These are phyloP conservation scores for Malassezia brasiliensis DNA, from an alignment of 1,284 basidiomycete species.

Conservation along the genomic window DNA sequence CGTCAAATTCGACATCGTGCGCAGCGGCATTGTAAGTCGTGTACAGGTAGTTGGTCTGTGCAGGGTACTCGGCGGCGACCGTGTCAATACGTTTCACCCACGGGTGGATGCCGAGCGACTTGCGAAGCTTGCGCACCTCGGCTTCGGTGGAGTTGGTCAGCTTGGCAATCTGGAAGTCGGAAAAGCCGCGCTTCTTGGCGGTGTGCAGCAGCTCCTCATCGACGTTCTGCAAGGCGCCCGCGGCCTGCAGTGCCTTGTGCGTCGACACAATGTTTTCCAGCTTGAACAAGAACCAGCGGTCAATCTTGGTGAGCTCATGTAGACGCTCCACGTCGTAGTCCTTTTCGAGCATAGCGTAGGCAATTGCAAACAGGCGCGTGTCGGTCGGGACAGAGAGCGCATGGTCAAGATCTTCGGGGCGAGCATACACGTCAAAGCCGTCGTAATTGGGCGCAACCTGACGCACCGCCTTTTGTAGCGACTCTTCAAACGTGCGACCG, in stretches of 20 bases:
- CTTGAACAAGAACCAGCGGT: constrained; percentile 96
- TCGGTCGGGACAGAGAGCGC: constrained; percentile 69
- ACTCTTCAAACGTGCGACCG: constrained; percentile 96
- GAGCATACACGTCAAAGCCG: constrained; percentile 61
- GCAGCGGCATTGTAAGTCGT: constrained; percentile 96
- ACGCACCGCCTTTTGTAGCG: constrained; percentile 93
- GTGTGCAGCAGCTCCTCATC: constrained; percentile 43
- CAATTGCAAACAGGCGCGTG: constrained; percentile 89
- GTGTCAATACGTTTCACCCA: constrained; percentile 99
- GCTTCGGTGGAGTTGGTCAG: constrained; percentile 61
- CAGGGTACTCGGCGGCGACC: constrained; percentile 95
- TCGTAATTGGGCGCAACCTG: constrained; percentile 80
- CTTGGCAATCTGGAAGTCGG: constrained; percentile 81
- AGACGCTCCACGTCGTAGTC: constrained; percentile 79
- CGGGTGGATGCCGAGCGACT: constrained; percentile 76
- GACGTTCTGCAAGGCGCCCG: constrained; percentile 57
- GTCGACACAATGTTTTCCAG: constrained; percentile 79
- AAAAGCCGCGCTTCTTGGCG: constrained; percentile 58
- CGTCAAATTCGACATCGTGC: constrained; percentile 92
- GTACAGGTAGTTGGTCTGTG: constrained; percentile 98
- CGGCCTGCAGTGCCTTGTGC: constrained; percentile 42
- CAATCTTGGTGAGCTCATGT: constrained; percentile 92
- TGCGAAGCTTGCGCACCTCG: constrained; percentile 71
- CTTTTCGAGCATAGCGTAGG: constrained; percentile 91
- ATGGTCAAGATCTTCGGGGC: constrained; percentile 71